These are phyloP conservation scores for Rubia peregrina DNA, from an alignment of 305 asterid genomes.

Conservation along the genomic window DNA sequence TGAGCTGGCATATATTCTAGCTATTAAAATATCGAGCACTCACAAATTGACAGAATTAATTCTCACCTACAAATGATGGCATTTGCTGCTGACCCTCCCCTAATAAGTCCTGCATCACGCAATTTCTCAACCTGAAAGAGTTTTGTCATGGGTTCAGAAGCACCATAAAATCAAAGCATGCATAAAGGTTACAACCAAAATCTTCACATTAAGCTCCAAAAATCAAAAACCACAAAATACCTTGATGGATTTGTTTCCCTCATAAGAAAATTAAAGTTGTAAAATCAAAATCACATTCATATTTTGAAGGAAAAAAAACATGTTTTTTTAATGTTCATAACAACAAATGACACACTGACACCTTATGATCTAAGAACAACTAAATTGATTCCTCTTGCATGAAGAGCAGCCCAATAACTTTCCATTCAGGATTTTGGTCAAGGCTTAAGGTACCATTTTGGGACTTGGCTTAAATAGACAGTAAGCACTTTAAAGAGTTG, in stretches of 20 bases:
- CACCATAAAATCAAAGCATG: background rate
- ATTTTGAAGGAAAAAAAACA: no score
- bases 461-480: background rate
- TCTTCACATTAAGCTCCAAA: background rate
- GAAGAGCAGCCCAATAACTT: background rate
- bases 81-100: constrained; percentile 72
- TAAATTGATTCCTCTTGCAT: background rate
- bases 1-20: background rate
- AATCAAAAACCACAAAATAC: constrained; percentile 1
- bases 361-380: constrained; percentile 5
- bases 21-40: background rate
- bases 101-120: constrained; percentile 66
- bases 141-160: background rate
- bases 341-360: background rate
- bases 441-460: background rate
- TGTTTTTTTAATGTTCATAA: no score
- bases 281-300: background rate
- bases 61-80: constrained; percentile 77
- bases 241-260: background rate
- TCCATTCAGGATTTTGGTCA: background rate
- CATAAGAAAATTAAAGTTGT: background rate
- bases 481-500: background rate
- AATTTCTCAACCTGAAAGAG: constrained; percentile 62
- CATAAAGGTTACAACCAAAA: background rate
- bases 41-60: background rate